Percentiles rank a stretch among this genome's conserved stretches.
Conservation (phyloP, 495 filamentous ascomycete species). For the Penicillium canariense region DNA sequence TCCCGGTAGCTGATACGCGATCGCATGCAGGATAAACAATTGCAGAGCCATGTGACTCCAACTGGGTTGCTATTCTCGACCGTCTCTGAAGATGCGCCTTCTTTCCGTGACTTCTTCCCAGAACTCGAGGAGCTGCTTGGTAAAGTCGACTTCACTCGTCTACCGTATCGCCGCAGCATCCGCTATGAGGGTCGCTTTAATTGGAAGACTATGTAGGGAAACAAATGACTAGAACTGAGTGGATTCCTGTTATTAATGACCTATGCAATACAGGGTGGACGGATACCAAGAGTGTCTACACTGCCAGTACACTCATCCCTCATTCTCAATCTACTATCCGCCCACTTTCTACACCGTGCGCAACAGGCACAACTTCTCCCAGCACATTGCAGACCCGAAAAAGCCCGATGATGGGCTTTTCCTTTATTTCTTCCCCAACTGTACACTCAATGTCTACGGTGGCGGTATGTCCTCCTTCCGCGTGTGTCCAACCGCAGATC, state of each 20-base stretch:
- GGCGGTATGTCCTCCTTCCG: slow-evolving; percentile 61
- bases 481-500: slow-evolving; percentile 53
- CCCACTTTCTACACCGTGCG: slow-evolving; percentile 57
- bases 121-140: slow-evolving; percentile 48
- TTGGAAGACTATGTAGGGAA: slow-evolving; percentile 59
- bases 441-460: slow-evolving; percentile 60
- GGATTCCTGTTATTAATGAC: background rate
- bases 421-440: slow-evolving; percentile 62
- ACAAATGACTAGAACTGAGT: background rate
- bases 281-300: slow-evolving; percentile 64
- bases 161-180: slow-evolving; percentile 55
- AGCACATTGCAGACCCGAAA: slow-evolving; percentile 56
- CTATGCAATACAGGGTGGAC: slow-evolving; percentile 46
- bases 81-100: slow-evolving; percentile 47
- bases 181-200: slow-evolving; percentile 59
- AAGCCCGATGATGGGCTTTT: slow-evolving; percentile 56
- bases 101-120: slow-evolving; percentile 56
- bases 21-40: slow-evolving; percentile 23
- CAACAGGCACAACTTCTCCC: slow-evolving; percentile 57
- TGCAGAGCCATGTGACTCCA: slow-evolving; percentile 48
- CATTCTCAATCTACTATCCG: slow-evolving; percentile 57
- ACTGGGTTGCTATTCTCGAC: slow-evolving; percentile 57
- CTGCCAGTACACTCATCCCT: slow-evolving; percentile 62
- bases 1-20: background rate
- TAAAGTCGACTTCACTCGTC: slow-evolving; percentile 55